A percentile compares a stretch with the other conserved stretches of the same genome.
phyloP scores from a whole-genome alignment of 1,284 basidiomycete species.

The Paramarasmius palmivorus region DNA sequence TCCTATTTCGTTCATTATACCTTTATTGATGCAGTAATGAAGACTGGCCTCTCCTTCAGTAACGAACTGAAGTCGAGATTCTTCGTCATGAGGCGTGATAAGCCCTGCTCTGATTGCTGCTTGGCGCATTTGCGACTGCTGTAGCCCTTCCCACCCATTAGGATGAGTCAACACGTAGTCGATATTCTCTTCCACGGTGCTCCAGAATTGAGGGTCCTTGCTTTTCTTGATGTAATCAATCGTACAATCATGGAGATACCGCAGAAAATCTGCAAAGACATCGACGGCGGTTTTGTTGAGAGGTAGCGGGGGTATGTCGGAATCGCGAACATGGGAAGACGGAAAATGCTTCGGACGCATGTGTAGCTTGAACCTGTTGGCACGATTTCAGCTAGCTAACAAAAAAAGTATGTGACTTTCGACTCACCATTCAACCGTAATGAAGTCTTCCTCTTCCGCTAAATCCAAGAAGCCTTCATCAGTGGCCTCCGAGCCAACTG shows the following conservation, averaged over 20 bases:
- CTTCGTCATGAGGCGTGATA: slow-evolving; percentile 20
- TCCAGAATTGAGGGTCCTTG: slow-evolving; percentile 30
- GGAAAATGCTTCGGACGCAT: slow-evolving; percentile 13
- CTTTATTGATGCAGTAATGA: slow-evolving; percentile 43
- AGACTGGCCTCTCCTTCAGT: slow-evolving; percentile 54
- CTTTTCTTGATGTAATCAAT: slow-evolving; percentile 38
- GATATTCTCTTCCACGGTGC: slow-evolving; percentile 31
- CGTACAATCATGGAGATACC: slow-evolving; percentile 39
- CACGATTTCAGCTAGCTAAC: not conserved
- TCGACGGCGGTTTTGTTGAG: slow-evolving; percentile 31
- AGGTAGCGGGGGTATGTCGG: slow-evolving; percentile 36
- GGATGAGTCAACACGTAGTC: slow-evolving; percentile 29
- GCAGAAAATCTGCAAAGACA: slow-evolving; percentile 42
- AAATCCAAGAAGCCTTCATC: slow-evolving; percentile 39
- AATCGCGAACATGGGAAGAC: slow-evolving; percentile 20
- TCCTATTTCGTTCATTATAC: slow-evolving; percentile 31
- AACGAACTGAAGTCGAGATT: slow-evolving; percentile 40
- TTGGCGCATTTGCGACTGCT: slow-evolving; percentile 20
- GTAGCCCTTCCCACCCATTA: slow-evolving; percentile 26
- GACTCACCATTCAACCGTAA: not conserved
- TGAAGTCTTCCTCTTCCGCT: slow-evolving; percentile 28
- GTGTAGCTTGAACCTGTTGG: slow-evolving; percentile 9
- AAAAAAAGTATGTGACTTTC: not conserved
- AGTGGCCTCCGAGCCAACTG: slow-evolving; percentile 55
- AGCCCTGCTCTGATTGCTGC: slow-evolving; percentile 21